phyloP scores from a whole-genome alignment of 164 flowering plant species.

The Chimonanthus salicifolius region DNA sequence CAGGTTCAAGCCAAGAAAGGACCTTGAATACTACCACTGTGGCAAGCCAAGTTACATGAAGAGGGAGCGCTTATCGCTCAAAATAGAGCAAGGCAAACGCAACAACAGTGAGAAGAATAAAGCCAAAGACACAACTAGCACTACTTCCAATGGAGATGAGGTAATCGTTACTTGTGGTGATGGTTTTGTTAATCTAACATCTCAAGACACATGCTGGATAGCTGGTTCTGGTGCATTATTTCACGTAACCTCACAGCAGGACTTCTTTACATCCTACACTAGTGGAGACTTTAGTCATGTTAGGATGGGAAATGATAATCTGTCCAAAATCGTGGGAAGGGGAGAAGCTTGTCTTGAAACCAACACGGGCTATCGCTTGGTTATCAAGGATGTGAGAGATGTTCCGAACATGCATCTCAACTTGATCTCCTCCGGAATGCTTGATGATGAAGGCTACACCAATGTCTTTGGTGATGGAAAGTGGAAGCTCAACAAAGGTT shows the following conservation, averaged over 20 bases:
- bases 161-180: too few relatives aligned
- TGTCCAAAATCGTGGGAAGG: not conserved
- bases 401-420: not conserved
- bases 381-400: not conserved
- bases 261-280: not conserved
- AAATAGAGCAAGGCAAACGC: too few relatives aligned
- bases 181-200: too few relatives aligned
- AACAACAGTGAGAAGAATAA: too few relatives aligned
- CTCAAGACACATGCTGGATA: too few relatives aligned
- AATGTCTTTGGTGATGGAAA: not conserved
- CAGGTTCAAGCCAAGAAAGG: too few relatives aligned
- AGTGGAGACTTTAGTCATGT: not conserved
- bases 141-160: too few relatives aligned
- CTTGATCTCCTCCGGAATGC: not conserved
- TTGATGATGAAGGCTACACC: not conserved
- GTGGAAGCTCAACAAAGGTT: not conserved
- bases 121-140: too few relatives aligned
- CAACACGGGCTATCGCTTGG: not conserved
- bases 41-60: too few relatives aligned
- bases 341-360: not conserved
- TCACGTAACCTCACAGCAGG: not conserved
- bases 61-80: too few relatives aligned
- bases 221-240: too few relatives aligned
- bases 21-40: too few relatives aligned
- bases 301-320: not conserved